Conservation (phyloP, 495 filamentous ascomycete genomes). For the Talaromyces stipitatus region DNA sequence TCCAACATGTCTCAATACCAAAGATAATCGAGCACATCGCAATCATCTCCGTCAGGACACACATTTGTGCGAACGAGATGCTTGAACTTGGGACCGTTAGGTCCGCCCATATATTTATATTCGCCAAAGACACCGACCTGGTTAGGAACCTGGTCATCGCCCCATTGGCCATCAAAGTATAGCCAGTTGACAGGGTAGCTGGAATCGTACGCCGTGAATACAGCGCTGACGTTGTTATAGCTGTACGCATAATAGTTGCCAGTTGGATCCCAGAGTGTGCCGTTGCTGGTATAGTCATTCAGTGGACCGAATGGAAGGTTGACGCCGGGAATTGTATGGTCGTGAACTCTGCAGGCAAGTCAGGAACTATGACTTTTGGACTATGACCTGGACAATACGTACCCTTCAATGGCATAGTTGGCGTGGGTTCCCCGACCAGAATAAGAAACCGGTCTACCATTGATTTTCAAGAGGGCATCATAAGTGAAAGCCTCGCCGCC, state of each 20-base stretch:
- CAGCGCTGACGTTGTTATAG: conserved; percentile 28
- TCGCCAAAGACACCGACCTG: conserved; percentile 44
- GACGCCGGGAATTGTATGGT: conserved; percentile 59
- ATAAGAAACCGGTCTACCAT: conserved; percentile 45
- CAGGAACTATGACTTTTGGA: background rate
- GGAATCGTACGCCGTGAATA: conserved; percentile 34
- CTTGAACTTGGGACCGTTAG: conserved; percentile 50
- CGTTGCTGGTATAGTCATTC: conserved; percentile 54
- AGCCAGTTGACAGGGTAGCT: conserved; percentile 42
- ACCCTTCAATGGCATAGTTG: conserved; percentile 48
- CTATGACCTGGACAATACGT: background rate
- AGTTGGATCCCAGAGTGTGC: conserved; percentile 47
- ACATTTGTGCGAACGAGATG: conserved; percentile 36
- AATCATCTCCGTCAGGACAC: conserved; percentile 21
- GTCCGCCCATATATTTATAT: conserved; percentile 41
- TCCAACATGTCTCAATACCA: background rate
- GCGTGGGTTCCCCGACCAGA: conserved; percentile 52
- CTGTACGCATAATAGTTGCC: conserved; percentile 43
- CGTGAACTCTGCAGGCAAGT: conserved; percentile 30
- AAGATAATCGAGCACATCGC: conserved; percentile 1
- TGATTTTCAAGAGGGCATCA: conserved; percentile 42
- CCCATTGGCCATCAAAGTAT: conserved; percentile 48
- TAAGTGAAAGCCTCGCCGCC: conserved; percentile 59
- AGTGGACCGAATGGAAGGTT: conserved; percentile 50
- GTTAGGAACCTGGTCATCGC: conserved; percentile 46